Percentiles rank a stretch among this genome's conserved stretches.
phyloP scores from a whole-genome alignment of 2,329 filamentous ascomycete genomes.

The Colletotrichum filicis region DNA sequence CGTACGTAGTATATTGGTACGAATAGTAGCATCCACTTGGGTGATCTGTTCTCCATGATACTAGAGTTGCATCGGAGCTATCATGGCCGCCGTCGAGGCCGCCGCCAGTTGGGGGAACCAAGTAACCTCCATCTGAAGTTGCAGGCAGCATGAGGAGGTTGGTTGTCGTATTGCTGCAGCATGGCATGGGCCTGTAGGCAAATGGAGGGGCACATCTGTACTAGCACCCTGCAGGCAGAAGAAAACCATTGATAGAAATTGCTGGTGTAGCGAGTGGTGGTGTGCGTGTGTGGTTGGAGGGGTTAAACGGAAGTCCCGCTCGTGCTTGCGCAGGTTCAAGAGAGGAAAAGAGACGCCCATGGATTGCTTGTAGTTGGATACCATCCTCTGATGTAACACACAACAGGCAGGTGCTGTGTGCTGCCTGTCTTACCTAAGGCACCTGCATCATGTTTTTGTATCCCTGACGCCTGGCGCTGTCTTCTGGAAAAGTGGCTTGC shows the following conservation, averaged over 20 bases:
- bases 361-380: background rate
- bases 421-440: background rate
- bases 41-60: background rate
- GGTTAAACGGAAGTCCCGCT: conserved; percentile 31
- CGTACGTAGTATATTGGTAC: no score
- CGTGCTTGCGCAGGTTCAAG: conserved; percentile 17
- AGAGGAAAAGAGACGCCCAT: background rate
- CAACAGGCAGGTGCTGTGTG: background rate
- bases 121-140: background rate
- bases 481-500: background rate
- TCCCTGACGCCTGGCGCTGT: background rate
- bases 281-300: conserved; percentile 21
- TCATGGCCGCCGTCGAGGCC: background rate
- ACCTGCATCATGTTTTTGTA: background rate
- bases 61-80: background rate
- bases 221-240: conserved; percentile 11
- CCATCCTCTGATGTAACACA: conserved; percentile 18
- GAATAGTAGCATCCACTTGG: background rate
- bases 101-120: background rate
- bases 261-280: background rate
- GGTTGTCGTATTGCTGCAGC: background rate
- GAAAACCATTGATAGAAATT: background rate
- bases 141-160: background rate
- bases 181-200: background rate
- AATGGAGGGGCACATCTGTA: background rate